These are phyloP conservation scores for Claviceps capensis DNA, from an alignment of 2,329 filamentous ascomycete species.

Conservation along the genomic window DNA sequence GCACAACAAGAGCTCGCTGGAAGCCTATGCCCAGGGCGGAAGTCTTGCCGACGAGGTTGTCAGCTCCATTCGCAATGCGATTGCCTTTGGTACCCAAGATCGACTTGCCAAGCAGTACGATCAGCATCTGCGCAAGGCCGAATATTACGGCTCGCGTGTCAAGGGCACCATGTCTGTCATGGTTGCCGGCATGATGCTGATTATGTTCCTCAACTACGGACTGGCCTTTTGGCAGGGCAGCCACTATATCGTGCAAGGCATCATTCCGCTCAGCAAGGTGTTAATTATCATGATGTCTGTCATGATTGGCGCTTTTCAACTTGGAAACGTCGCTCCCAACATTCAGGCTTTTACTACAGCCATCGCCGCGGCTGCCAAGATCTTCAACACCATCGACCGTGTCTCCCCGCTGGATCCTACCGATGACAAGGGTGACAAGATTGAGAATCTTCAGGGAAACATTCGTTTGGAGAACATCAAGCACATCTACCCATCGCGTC, in stretches of 20 bases:
- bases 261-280: slow-evolving; percentile 54
- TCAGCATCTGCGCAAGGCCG: slow-evolving; percentile 54
- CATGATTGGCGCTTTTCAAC: slow-evolving; percentile 83
- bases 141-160: slow-evolving; percentile 61
- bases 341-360: slow-evolving; percentile 74
- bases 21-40: slow-evolving; percentile 71
- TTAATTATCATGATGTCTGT: slow-evolving; percentile 80
- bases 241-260: slow-evolving; percentile 53
- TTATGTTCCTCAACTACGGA: slow-evolving; percentile 78
- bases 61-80: slow-evolving; percentile 81
- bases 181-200: slow-evolving; percentile 70
- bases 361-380: slow-evolving; percentile 75
- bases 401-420: slow-evolving; percentile 70
- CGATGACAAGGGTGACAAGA: slow-evolving; percentile 52
- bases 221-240: slow-evolving; percentile 83
- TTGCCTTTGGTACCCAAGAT: slow-evolving; percentile 86
- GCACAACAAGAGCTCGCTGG: slow-evolving; percentile 64
- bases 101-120: slow-evolving; percentile 84
- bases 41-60: slow-evolving; percentile 89
- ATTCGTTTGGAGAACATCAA: slow-evolving; percentile 74
- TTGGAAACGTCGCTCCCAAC: slow-evolving; percentile 80
- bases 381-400: slow-evolving; percentile 88
- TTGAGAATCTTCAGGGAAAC: slow-evolving; percentile 60
- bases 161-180: slow-evolving; percentile 63
- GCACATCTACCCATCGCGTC: slow-evolving; percentile 88